Evolutionary conservation across 2,329 filamentous ascomycete genomes (phyloP).

Genomic region (Pseudogymnoascus sp.): DNA sequence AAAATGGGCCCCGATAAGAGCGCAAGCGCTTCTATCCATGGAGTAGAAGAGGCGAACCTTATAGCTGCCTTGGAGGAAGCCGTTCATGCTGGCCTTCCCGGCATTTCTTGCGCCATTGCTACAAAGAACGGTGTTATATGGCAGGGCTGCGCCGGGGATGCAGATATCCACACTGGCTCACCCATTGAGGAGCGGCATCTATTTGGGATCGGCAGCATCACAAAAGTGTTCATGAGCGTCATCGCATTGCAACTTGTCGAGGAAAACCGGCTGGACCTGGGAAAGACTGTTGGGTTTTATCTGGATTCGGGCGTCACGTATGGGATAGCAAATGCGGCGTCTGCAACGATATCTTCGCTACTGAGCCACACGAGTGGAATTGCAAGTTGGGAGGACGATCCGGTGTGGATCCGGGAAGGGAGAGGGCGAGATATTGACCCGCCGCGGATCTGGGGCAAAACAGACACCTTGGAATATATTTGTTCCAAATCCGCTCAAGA

Average conservation of each 20-base stretch:
- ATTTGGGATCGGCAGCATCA: slow-evolving; percentile 19
- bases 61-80: background rate
- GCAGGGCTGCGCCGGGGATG: slow-evolving; percentile 9
- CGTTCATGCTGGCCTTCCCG: slow-evolving; percentile 12
- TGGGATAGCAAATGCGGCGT: slow-evolving; percentile 11
- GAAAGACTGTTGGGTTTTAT: slow-evolving; percentile 1
- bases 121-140: slow-evolving; percentile 14
- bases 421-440: slow-evolving; percentile 12
- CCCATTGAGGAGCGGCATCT: background rate
- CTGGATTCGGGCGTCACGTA: slow-evolving; percentile 2
- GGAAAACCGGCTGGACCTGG: slow-evolving; percentile 11
- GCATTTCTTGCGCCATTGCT: slow-evolving; percentile 14
- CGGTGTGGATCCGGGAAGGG: slow-evolving; percentile 13
- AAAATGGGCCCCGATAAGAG: background rate
- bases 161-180: background rate
- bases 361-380: slow-evolving; percentile 15
- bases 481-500: background rate
- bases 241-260: slow-evolving; percentile 16
- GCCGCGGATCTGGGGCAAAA: slow-evolving; percentile 13
- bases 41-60: background rate
- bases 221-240: slow-evolving; percentile 16
- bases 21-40: background rate
- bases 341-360: slow-evolving; percentile 11
- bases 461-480: slow-evolving; percentile 14
- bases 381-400: slow-evolving; percentile 17